Conservation (phyloP, 345 rosid species). For the Euclidium syriacum region DNA sequence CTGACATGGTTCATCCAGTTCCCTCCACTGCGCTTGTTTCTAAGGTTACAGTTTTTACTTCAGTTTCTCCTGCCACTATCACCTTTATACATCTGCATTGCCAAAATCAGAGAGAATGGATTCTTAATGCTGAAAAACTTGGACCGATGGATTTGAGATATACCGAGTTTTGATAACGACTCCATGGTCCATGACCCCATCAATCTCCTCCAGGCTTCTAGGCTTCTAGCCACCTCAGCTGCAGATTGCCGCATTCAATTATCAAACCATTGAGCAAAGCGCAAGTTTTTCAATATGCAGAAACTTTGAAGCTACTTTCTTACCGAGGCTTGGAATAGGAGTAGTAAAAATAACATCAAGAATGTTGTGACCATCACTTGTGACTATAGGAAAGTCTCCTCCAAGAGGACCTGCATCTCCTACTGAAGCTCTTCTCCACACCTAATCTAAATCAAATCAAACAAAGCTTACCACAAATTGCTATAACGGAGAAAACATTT, state of each 20-base stretch:
- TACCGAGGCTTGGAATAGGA: conserved; percentile 74
- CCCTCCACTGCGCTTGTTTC: conserved; percentile 29
- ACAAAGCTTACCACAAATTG: neutral
- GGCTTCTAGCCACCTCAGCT: conserved; percentile 61
- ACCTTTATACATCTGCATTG: conserved; percentile 56
- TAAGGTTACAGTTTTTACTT: conserved; percentile 40
- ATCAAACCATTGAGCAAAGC: neutral
- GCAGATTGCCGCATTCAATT: conserved; percentile 24
- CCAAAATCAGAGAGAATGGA: neutral
- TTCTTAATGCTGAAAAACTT: neutral
- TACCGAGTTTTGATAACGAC: conserved; percentile 58
- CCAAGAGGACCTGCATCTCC: conserved; percentile 68
- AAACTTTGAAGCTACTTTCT: conserved; percentile 1
- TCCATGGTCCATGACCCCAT: conserved; percentile 75
- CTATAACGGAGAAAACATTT: neutral
- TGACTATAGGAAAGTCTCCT: conserved; percentile 67
- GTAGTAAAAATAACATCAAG: conserved; percentile 79
- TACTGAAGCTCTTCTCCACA: conserved; percentile 76
- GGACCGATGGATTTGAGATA: neutral
- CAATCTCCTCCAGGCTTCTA: conserved; percentile 48
- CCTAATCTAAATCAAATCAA: conserved; percentile 32
- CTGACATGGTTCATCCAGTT: neutral
- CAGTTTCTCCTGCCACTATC: conserved; percentile 50
- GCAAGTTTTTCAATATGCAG: neutral
- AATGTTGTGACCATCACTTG: conserved; percentile 77